Base-by-base conservation (phyloP, 2,329 filamentous ascomycete species). In the Pseudogymnoascus sp. region DNA sequence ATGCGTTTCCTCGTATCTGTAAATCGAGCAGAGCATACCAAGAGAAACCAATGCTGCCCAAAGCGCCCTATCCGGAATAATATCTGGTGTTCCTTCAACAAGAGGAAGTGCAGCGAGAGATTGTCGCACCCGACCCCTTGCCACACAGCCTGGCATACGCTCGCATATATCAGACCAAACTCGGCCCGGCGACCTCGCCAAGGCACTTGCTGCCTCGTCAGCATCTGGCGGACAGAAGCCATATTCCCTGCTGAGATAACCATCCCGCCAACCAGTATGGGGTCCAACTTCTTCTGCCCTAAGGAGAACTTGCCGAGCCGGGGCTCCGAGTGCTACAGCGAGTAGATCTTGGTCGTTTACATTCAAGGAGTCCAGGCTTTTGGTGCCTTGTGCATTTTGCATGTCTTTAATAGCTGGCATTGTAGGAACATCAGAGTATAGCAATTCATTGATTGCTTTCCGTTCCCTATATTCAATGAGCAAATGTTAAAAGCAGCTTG, bases 101-200 rank as follows among this genome's bases (percentile, higher is more conserved):
- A 81, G 67, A 0, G 79, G 77, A 0, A 83, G 66, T 0, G 78
- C 74, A 1, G 77, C 78, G 1, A 81, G 72, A 0, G 79, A 77
- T 59, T 81, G 79, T 35, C 79, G 71, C 0, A 81, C 78, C n/a
- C 78, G 74, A 1, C 80, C 79, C 58, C 79, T 71, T 1, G 78
- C 75, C 1, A 80, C 75, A 50, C 78, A 80, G 0, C 79, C 80
- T 0, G 79, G 79, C 76, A 82, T 82, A 2, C 79, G 72, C 66
- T 81, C 79, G 61, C 78, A 80, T 0, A 82, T 72, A 63, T 82
- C 80, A 3, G 78, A 78, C 80, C 81, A 83, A 13, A 82, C 75
- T n/a, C 80, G 72, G 0, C 80, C 79, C 0, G 79, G 79, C 0
- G 78, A 80, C 63, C 73, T 76, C 31, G 75, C 77, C 13, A 77